Evolutionary conservation across 1,139 yeast genomes (phyloP), one percentile per base, ranked within the genome.

Genomic region (Zygosaccharomyces pseudobailii): DNA sequence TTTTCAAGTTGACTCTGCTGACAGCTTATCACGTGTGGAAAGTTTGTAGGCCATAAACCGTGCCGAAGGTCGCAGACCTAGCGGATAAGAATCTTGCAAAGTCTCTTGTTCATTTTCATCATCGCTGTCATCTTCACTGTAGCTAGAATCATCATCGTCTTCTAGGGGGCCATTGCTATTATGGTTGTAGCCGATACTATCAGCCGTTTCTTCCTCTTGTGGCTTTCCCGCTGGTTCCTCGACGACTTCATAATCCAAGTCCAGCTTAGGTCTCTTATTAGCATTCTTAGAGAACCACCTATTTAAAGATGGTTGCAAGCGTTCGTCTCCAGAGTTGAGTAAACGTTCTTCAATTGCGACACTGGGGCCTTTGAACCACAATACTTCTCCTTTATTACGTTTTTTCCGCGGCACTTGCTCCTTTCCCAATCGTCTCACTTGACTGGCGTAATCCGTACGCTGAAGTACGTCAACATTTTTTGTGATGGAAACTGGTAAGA

Each of bases 341-440:
- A 82, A 68, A 51, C 85, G 71, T 57, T 76, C 79, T 2, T 77
- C 68, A 17, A 82, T 68, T 45, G 75, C 71, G 7, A 84, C 70
- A 9, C 96, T 95, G 6, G 96, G 89, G 2, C 92, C 80, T 52
- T 87, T 76, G 66, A 83, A 87, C 90, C 96, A 89, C 20, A 87
- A 68, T 35, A 84, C 70, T 47, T 84, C 85, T 27, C 71, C 71
- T 32, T 59, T 59, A n/a, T 45, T 48, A 39, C 55, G 55, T 63
- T 62, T 52, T 57, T 57, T 52, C 54, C 57, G 55, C 55, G 64
- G 50, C 48, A 66, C 35, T 49, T 50, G 48, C 47, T 59, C 58
- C 56, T 55, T 59, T 22, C 59, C 56, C 55, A 66, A 54, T 52
- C 58, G 61, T 67, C 63, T 61, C 7, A 50, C 45, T 42, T 59